Conservation (phyloP, 2,329 filamentous ascomycete species). For the Colletotrichum tanaceti region DNA sequence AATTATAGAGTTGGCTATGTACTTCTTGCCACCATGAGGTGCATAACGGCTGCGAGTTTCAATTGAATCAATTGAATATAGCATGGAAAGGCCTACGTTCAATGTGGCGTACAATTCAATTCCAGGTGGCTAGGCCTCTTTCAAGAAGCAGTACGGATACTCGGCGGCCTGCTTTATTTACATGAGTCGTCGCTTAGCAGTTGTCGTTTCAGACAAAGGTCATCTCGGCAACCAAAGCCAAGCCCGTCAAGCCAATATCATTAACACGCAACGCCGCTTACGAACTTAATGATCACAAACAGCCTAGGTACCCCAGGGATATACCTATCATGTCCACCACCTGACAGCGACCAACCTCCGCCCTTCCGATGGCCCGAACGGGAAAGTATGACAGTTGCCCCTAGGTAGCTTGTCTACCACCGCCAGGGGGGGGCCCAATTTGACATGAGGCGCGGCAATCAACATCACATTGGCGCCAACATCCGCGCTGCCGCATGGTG, state of each 20-base stretch:
- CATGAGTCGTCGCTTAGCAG: not conserved
- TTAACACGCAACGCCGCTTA: not conserved
- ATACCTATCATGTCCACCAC: slow-evolving; percentile 1
- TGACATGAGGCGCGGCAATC: not conserved
- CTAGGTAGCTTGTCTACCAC: not conserved
- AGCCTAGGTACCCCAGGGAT: not conserved
- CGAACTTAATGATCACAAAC: not conserved
- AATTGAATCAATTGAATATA: not conserved
- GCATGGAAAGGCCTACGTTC: not conserved
- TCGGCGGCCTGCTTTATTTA: not conserved
- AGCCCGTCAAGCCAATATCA: not conserved
- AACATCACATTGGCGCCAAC: not conserved
- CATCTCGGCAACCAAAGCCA: not conserved
- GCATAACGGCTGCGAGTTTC: not conserved
- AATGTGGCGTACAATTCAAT: too few species aligned
- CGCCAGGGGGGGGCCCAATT: not conserved
- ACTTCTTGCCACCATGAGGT: not conserved
- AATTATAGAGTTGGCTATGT: too few species aligned
- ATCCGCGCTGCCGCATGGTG: not conserved
- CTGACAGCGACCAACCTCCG: slow-evolving; percentile 1
- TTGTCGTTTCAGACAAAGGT: not conserved
- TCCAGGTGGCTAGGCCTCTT: not conserved
- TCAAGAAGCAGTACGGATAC: not conserved
- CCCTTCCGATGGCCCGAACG: not conserved
- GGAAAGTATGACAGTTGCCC: not conserved